Base-by-base conservation (phyloP, 106 monocot species). In the Acorus calamus region DNA sequence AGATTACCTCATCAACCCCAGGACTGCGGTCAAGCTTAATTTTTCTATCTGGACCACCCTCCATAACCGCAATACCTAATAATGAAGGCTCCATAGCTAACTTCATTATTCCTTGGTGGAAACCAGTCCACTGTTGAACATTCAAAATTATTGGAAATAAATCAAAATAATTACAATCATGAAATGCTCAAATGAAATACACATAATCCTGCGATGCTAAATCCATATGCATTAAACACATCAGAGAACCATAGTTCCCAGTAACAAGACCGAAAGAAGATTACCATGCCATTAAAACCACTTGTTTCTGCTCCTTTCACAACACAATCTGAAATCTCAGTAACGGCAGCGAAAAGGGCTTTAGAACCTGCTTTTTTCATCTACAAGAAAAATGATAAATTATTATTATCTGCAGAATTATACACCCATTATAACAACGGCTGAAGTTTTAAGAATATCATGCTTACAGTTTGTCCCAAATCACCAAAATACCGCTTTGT, bases 221-320 rank as follows among this genome's bases (percentile, higher is more conserved):
- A 28, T 28, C 28, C 28, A 0, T 28, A 28, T 28, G 28, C n/a
- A 55, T 11, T 3, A 5, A 52, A 51, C 47, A 3, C 47, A 60
- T 66, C 54, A 54, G 57, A 55, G 28, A 28, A 28, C 28, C 28
- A 28, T 28, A 28, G 1, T 28, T 28, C 28, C 28, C 28, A 28
- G 28, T 28, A 28, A 28, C 28, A 28, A 28, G 28, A 28, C 28
- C 28, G 28, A 28, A 28, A 28, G 50, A 62, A 9, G 4, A 51
- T 65, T 86, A 93, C 93, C 93, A 93, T 68, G 57, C 93, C 93
- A 69, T 82, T 88, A 59, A 93, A 81, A 62, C 88, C 93, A 78
- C 64, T 74, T 44, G 78, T 66, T 76, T 93, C 93, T 65, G 93
- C 88, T 69, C 93, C 93, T 78, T 66, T 85, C 14, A 93, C 55